Evolutionary conservation across 78 protist genomes (phyloP), one percentile per base, ranked within the genome.

Genomic region (Polysphondylium violaceum): DNA sequence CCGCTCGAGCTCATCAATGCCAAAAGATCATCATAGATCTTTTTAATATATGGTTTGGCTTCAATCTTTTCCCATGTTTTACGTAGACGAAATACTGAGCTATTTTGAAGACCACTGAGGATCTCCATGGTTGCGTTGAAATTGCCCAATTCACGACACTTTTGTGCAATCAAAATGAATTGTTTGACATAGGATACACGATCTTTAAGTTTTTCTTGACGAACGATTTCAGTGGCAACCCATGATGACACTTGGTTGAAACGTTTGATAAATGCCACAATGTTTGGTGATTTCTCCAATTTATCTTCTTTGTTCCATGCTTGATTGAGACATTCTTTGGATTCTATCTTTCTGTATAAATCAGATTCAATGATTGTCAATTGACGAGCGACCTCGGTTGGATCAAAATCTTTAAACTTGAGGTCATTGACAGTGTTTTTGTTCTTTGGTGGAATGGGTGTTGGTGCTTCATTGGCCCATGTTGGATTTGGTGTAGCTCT

Each of bases 61-160:
- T 74, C 95, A 51, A 89, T 21, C 76, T 91, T 92, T 40, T 68
- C 95, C 97, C 97, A 95, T 6, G 97, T 87, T 55, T 95, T 91
- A 76, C 74, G n/a, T 17, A 95, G 88, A 29, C 97, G 94, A n/a
- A 53, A 50, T 9, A 95, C 94, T 9, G 94, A 41, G 2, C 93
- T 47, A 23, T 76, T 65, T 40, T 78, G 76, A 44, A 95, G 76
- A 25, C 90, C 95, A 2, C 89, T 47, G 36, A 92, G 51, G 19
- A 95, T 87, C 19, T 93, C 87, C 81, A 88, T 83, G 0, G 78
- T 50, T 1, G 85, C 95, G 64, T 92, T 95, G 65, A 87, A 95
- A 59, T 95, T 95, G 31, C 90, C 90, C 2, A 95, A 51, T 9
- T 50, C 77, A 23, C 79, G 61, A 38, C 86, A 87, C 19, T 63